A percentile compares a stretch with the other conserved stretches of the same genome.
Conservation (phyloP, 202 grass and related monocot genomes). For the Zizania palustris region DNA sequence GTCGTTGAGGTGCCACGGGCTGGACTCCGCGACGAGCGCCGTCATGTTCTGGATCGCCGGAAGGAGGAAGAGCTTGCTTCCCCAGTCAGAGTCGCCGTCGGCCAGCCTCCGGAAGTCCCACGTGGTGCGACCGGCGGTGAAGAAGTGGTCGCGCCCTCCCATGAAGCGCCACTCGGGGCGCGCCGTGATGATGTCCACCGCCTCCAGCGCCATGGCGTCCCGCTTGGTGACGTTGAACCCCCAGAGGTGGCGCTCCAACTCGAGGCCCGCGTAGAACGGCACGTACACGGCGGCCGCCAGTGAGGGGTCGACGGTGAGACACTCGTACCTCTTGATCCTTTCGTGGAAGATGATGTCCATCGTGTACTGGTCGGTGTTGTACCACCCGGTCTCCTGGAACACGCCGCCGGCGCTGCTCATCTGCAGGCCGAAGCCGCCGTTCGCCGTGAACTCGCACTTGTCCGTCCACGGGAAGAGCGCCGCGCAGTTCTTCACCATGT, state of each 20-base stretch:
- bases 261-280: slow-evolving; percentile 75
- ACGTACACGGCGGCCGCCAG: slow-evolving; percentile 61
- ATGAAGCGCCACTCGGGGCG: slow-evolving; percentile 60
- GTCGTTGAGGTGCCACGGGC: slow-evolving; percentile 69
- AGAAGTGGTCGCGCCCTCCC: slow-evolving; percentile 75
- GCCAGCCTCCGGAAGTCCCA: slow-evolving; percentile 66
- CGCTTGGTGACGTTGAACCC: slow-evolving; percentile 45
- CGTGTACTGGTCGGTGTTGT: slow-evolving; percentile 49
- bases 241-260: slow-evolving; percentile 68
- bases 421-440: slow-evolving; percentile 62
- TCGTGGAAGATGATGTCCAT: slow-evolving; percentile 75
- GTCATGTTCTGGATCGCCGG: slow-evolving; percentile 65
- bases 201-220: slow-evolving; percentile 58
- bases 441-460: slow-evolving; percentile 62
- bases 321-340: slow-evolving; percentile 64
- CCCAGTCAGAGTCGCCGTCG: slow-evolving; percentile 47
- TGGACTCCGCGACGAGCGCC: slow-evolving; percentile 61
- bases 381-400: slow-evolving; percentile 72
- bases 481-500: slow-evolving; percentile 59
- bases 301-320: slow-evolving; percentile 66
- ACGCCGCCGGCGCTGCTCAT: slow-evolving; percentile 35
- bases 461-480: slow-evolving; percentile 51
- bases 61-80: slow-evolving; percentile 62
- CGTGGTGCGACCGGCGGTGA: slow-evolving; percentile 64
- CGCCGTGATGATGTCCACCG: slow-evolving; percentile 43